Conservation (phyloP, 1,284 basidiomycete species). For the Austroboletus rostrupii region DNA sequence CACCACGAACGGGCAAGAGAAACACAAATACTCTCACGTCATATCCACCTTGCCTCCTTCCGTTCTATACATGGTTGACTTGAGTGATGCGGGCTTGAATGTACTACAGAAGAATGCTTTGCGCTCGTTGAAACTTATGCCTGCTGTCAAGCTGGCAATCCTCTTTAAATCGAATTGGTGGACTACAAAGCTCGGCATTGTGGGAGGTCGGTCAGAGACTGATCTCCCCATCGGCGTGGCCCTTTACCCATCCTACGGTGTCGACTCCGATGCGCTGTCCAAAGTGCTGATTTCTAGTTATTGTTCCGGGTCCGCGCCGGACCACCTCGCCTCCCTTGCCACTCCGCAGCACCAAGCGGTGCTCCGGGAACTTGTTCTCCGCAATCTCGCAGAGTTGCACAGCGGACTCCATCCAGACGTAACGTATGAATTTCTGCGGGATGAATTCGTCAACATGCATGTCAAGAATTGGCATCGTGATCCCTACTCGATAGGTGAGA, state of each 20-base stretch:
- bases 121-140: background rate
- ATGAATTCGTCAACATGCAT: conserved; percentile 10
- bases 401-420: background rate
- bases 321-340: conserved; percentile 7
- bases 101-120: conserved; percentile 15
- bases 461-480: background rate
- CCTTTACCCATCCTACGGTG: conserved; percentile 9
- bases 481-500: conserved; percentile 7
- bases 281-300: too few species aligned
- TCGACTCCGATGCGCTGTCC: too few species aligned
- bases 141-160: conserved; percentile 29
- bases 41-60: conserved; percentile 17
- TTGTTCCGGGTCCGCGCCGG: too few species aligned
- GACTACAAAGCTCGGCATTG: conserved; percentile 16
- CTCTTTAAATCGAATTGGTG: conserved; percentile 35
- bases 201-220: too few species aligned
- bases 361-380: conserved; percentile 13
- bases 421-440: background rate
- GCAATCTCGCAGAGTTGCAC: conserved; percentile 17
- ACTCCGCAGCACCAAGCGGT: background rate
- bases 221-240: too few species aligned
- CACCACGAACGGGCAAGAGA: conserved; percentile 1
- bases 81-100: conserved; percentile 8
- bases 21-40: conserved; percentile 11
- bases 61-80: conserved; percentile 11